These are phyloP conservation scores for Pestalotiopsis sp. DNA, from an alignment of 2,329 filamentous ascomycete genomes.

Conservation along the genomic window DNA sequence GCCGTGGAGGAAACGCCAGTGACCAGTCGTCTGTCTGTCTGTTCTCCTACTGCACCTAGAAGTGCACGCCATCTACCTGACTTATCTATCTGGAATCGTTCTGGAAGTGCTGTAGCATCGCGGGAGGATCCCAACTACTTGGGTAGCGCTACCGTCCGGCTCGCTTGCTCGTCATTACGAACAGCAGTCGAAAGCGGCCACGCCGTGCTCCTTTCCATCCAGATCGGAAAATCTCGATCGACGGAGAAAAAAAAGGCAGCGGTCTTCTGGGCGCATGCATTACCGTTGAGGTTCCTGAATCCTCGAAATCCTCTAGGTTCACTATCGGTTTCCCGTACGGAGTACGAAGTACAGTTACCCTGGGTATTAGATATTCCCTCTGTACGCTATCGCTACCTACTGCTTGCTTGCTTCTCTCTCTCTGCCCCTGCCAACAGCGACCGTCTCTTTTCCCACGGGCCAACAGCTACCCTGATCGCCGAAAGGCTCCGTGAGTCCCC, in stretches of 20 bases:
- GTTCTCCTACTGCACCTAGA: too few species aligned
- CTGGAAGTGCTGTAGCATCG: slow-evolving; percentile 10
- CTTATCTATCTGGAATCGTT: slow-evolving; percentile 12
- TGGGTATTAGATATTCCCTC: background rate
- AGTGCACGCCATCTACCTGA: background rate
- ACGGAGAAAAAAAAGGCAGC: background rate
- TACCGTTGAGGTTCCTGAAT: background rate
- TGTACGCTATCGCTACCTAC: background rate
- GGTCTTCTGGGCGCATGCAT: background rate
- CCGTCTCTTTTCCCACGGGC: background rate
- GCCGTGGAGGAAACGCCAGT: background rate
- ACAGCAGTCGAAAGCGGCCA: background rate
- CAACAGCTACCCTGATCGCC: slow-evolving; percentile 8
- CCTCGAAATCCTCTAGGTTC: background rate
- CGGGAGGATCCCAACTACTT: slow-evolving; percentile 1
- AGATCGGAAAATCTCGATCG: background rate
- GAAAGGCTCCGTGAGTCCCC: background rate
- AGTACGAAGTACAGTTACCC: too few species aligned
- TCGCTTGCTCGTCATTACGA: background rate
- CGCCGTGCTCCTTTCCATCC: background rate
- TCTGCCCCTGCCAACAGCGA: background rate
- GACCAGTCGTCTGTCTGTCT: too few species aligned
- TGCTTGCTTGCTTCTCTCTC: background rate
- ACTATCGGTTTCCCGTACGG: background rate
- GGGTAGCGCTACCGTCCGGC: background rate